These are phyloP conservation scores for Solanum clarkiae DNA, from an alignment of 257 asterid species.

Conservation along the genomic window DNA sequence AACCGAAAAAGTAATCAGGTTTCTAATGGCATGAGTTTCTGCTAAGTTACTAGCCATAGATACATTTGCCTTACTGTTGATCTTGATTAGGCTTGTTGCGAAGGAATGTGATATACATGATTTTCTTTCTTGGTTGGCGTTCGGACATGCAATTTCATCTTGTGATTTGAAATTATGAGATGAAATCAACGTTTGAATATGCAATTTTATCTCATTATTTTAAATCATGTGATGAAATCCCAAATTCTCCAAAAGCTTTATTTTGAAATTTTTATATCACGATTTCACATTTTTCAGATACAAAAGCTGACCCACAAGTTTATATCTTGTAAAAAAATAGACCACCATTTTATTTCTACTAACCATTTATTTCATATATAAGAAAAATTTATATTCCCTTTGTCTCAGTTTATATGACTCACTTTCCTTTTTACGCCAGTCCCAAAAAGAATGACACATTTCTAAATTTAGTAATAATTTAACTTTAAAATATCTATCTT, in stretches of 20 bases:
- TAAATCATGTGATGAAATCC: not conserved
- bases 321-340: not conserved
- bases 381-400: not conserved
- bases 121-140: not conserved
- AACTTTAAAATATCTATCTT: no score
- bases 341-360: not conserved
- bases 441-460: no score
- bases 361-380: not conserved
- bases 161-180: not conserved
- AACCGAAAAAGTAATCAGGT: not conserved
- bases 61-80: not conserved
- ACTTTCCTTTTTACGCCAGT: no score
- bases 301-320: not conserved
- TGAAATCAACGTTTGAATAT: not conserved
- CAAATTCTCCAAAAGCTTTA: not conserved
- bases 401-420: no score
- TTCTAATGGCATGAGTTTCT: not conserved
- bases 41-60: not conserved
- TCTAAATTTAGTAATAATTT: no score
- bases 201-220: not conserved
- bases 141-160: not conserved
- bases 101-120: not conserved
- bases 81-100: not conserved
- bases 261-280: not conserved
- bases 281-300: not conserved